Base-by-base conservation (phyloP, 139 green algal species). In the Chlorella vulgaris region DNA sequence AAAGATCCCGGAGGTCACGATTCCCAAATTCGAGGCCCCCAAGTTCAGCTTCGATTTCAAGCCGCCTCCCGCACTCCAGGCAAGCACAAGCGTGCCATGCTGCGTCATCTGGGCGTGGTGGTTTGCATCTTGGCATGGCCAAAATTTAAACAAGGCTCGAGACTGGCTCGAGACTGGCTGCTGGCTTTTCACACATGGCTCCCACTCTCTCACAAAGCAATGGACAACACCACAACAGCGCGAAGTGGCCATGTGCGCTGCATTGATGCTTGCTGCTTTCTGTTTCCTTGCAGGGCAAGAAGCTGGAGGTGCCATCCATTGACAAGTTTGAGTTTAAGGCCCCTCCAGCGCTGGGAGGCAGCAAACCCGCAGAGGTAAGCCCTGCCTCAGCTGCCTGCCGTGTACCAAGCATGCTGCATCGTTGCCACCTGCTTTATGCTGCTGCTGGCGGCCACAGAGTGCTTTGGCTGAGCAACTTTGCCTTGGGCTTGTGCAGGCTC, bases 1-100 rank as follows among this genome's bases (percentile, higher is more conserved):
- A n/a, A n/a, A n/a, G n/a, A n/a, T n/a, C n/a, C 70, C 70, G 0
- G 70, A 42, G 28, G 63, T 78, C 33, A 21, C 42, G 70, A 4
- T 47, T 4, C 70, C 73, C 53, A 36, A 51, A 7, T 3, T 79
- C 29, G 35, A 51, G 73, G 33, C 53, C 10, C 73, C 73, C 73
- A 69, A 38, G 24, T 22, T 79, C 51, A 53, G 38, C 24, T 10
- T 79, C 0, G 73, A 79, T 53, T 79, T 79, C 73, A 79, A 79
- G 73, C 51, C 73, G 73, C 73, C 73, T 4, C 73, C 73, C 2
- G 73, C 73, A 0, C 51, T 79, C 26, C 51, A 79, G 73, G 73
- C 68, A 53, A 0, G 71, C 8, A 29, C 13, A 10, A 58, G 47
- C 29, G 18, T 38, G 62, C 28, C 26, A 10, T 21, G 7, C 7